Evolutionary conservation across 257 asterid genomes (phyloP), one percentile per base, ranked within the genome.

Genomic region (Nicotiana tomentosiformis): DNA sequence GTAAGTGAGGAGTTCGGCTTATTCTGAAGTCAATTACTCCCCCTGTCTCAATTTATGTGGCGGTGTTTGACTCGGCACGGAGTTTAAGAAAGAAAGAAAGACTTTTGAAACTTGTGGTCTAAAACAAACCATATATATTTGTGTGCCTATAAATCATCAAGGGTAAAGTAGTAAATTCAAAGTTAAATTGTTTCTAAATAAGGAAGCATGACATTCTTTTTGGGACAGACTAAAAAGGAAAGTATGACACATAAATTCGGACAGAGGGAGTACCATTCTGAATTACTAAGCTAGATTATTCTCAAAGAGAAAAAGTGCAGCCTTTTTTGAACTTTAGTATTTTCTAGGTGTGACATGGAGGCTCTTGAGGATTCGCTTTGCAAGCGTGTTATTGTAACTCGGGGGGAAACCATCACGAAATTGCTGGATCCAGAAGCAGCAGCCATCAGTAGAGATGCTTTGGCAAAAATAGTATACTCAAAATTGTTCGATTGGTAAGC

Each of bases 341-440:
- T 77, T 23, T 70, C 70, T 66, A 85, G 87, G 87, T 85, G 87
- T 81, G 87, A 85, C 69, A 64, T 61, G 69, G 65, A 85, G 77
- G 66, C 87, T 72, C 81, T 85, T 46, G 87, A 85, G 81, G 77
- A 81, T 46, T 81, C 84, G n/a, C 78, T 85, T 56, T 81, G 84
- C 78, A 85, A 85, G 56, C 85, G 82, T 66, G 69, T 85, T 37
- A 72, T 85, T 43, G 87, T 76, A 55, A 85, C 87, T 51, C 85
- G 83, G n/a, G 85, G 80, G 65, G 85, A 85, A 65, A 76, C 51
- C 64, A 85, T 85, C 17, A 85, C 83, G 51, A 85, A 85, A 65
- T 72, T 62, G 23, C 85, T 85, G 49, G 87, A 85, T 82, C 85
- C 87, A 33, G 85, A 81, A 81, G 85, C 85, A 33, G 87, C 87